Base-by-base conservation (phyloP, 2,329 filamentous ascomycete genomes). In the Phialocephala sp. region DNA sequence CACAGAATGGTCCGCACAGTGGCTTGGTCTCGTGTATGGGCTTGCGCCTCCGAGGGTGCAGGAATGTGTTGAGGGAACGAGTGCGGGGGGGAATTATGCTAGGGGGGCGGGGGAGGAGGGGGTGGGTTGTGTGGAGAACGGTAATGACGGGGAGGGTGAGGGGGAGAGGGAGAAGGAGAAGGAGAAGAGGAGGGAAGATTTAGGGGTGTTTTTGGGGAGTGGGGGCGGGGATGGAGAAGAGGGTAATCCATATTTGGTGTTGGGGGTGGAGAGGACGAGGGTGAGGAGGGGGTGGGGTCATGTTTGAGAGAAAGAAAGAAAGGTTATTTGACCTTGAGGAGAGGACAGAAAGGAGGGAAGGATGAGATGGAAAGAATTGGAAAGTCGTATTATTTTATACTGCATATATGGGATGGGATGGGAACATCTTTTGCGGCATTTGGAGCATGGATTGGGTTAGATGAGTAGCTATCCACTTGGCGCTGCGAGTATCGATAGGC, bases 1-100 rank as follows among this genome's bases (percentile, higher is more conserved):
- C 27, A 58, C 35, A 22, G 52, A 62, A 55, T 65, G 58, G 58
- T 32, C 59, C n/a, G 59, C 58, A n/a, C 41, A 65, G 41, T 65
- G 63, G 58, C 39, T 59, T 12, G 59, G 58, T 4, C n/a, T 65
- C 20, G 50, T 56, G 0, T 65, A 62, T 27, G 52, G 58, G 20
- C 24, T 65, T 2, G 57, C 58, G 22, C 58, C 39, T 45, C 37
- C 20, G 20, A 57, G 56, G 6, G 41, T 61, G 14, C 58, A 62
- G 41, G 52, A 61, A 54, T 52, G 47, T 14, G 59, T 65, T 24
- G 52, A 65, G 35, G 63, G 59, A 15, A 59, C 58, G 8, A 47
- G 12, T 15, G 57, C 57, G 14, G 57, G 62, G 22, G 54, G 36
- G 22, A 64, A 64, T 56, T 14, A 39, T 6, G 56, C 35, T 45